A percentile compares a stretch with the other conserved stretches of the same genome.
These are phyloP conservation scores for Boletus edulis DNA, from an alignment of 768 basidiomycete genomes.

Conservation along the genomic window DNA sequence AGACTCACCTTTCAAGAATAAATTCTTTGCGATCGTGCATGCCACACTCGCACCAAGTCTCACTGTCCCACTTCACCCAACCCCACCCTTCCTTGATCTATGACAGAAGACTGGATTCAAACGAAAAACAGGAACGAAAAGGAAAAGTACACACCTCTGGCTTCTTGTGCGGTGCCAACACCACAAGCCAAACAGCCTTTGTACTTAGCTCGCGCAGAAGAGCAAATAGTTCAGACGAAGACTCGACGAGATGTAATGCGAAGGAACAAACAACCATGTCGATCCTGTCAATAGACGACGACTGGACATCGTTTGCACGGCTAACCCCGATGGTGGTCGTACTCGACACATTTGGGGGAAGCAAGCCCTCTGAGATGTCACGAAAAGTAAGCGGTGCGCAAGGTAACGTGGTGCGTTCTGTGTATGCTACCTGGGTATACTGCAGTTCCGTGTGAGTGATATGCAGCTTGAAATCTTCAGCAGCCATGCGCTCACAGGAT, in stretches of 20 bases:
- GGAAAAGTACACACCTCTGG: slow-evolving; percentile 51
- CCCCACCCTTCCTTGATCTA: slow-evolving; percentile 70
- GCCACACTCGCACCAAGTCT: slow-evolving; percentile 42
- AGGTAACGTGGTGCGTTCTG: slow-evolving; percentile 48
- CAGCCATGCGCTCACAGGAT: slow-evolving; percentile 20
- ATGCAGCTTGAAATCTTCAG: neutral
- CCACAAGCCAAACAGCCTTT: slow-evolving; percentile 61
- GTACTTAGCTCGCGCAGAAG: slow-evolving; percentile 63
- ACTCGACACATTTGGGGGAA: slow-evolving; percentile 36
- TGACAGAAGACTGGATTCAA: neutral
- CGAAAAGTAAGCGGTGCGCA: slow-evolving; percentile 61
- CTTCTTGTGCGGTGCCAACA: slow-evolving; percentile 74
- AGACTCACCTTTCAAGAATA: slow-evolving; percentile 44
- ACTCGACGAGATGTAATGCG: slow-evolving; percentile 66
- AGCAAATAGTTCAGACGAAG: slow-evolving; percentile 59
- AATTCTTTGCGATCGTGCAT: slow-evolving; percentile 44
- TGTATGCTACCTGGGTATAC: slow-evolving; percentile 62
- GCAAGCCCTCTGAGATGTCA: slow-evolving; percentile 55
- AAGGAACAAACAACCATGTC: slow-evolving; percentile 76
- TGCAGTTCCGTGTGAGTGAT: slow-evolving; percentile 27
- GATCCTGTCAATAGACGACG: slow-evolving; percentile 22
- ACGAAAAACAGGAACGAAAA: neutral
- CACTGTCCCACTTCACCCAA: slow-evolving; percentile 59
- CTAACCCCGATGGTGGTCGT: slow-evolving; percentile 7
- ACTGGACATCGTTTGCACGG: neutral